phyloP scores from a whole-genome alignment of 768 basidiomycete species.

The Lyophyllum atratum region DNA sequence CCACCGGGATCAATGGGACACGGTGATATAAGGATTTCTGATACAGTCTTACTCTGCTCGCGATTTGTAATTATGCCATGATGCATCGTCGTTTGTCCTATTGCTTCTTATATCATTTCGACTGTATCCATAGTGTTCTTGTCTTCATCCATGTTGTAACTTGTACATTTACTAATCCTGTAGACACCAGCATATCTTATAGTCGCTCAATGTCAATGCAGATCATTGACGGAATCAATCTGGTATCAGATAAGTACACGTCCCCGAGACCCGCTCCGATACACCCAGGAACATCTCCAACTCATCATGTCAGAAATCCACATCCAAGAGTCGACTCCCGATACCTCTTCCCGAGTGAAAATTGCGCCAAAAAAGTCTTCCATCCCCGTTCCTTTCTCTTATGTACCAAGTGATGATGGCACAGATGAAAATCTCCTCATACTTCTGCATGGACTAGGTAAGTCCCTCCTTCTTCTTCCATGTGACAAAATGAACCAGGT shows the following conservation, averaged over 20 bases:
- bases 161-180: too few species aligned
- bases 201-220: too few species aligned
- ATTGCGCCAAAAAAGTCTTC: slow-evolving; percentile 43
- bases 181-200: too few species aligned
- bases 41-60: slow-evolving; percentile 30
- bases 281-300: too few species aligned
- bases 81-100: not conserved
- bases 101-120: not conserved
- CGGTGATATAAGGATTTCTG: slow-evolving; percentile 17
- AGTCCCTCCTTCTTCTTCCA: slow-evolving; percentile 18
- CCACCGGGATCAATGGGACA: slow-evolving; percentile 21
- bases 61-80: slow-evolving; percentile 26
- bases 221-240: too few species aligned
- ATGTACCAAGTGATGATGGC: slow-evolving; percentile 76
- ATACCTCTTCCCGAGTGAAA: slow-evolving; percentile 42
- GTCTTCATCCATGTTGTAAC: not conserved
- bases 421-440: slow-evolving; percentile 85
- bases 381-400: slow-evolving; percentile 62
- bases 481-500: not conserved
- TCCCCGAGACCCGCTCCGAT: not conserved
- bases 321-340: slow-evolving; percentile 28
- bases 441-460: slow-evolving; percentile 85
- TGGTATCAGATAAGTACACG: not conserved
- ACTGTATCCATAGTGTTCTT: not conserved
- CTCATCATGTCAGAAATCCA: slow-evolving; percentile 31